phyloP scores from a whole-genome alignment of 805 yeast species.

The Saccharomycopsis sp. region DNA sequence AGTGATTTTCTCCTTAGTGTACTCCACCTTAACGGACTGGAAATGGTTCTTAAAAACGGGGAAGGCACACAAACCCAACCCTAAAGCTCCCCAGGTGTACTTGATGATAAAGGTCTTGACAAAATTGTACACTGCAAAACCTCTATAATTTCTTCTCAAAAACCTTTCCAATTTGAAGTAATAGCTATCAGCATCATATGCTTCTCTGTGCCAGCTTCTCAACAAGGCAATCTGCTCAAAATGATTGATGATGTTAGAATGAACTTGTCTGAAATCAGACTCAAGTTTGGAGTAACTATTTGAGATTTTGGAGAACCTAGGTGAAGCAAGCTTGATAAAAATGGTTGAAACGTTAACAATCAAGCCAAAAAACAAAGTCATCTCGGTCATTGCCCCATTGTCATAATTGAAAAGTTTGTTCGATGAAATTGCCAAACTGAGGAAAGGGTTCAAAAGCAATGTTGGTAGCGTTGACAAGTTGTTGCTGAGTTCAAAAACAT shows the following conservation, averaged over 20 bases:
- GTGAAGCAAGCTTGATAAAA: slow-evolving; percentile 66
- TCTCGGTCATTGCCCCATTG: slow-evolving; percentile 68
- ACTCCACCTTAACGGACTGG: slow-evolving; percentile 30
- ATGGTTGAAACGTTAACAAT: slow-evolving; percentile 76
- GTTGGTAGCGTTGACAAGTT: slow-evolving; percentile 71
- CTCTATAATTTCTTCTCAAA: slow-evolving; percentile 65
- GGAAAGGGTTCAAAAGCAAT: slow-evolving; percentile 43
- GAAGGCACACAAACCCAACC: slow-evolving; percentile 75
- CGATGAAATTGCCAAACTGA: slow-evolving; percentile 15
- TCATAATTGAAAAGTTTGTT: slow-evolving; percentile 31
- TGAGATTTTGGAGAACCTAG: slow-evolving; percentile 79
- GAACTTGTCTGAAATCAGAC: slow-evolving; percentile 75
- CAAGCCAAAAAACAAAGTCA: slow-evolving; percentile 67
- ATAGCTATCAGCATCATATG: slow-evolving; percentile 65
- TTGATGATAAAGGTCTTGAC: slow-evolving; percentile 84
- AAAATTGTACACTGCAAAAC: slow-evolving; percentile 67
- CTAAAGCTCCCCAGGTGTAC: slow-evolving; percentile 95
- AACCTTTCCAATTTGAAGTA: slow-evolving; percentile 78
- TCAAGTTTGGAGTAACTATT: slow-evolving; percentile 70
- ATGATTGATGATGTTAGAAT: slow-evolving; percentile 69
- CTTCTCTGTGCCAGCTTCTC: slow-evolving; percentile 72
- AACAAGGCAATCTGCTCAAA: slow-evolving; percentile 83
- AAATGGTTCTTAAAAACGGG: slow-evolving; percentile 68
- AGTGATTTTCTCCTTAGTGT: slow-evolving; percentile 18
- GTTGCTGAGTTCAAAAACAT: slow-evolving; percentile 62